Conservation (phyloP, 2,329 filamentous ascomycete genomes). For the Clonostachys chloroleuca region DNA sequence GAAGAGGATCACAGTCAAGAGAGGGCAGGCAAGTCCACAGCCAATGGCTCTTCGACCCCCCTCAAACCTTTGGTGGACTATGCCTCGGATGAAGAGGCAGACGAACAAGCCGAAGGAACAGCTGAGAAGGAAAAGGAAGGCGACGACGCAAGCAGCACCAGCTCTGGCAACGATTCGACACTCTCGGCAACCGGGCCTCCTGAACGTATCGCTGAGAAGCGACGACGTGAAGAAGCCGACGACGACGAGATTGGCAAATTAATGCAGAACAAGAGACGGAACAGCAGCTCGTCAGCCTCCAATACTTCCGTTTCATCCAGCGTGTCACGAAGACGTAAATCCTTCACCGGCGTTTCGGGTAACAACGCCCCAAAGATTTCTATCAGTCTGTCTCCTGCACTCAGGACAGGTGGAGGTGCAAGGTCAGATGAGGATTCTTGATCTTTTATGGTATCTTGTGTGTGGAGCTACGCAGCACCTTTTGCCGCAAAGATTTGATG, state of each 20-base stretch:
- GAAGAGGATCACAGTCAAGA: constrained; percentile 45
- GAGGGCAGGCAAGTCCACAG: constrained; percentile 24
- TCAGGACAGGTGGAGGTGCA: constrained; percentile 31
- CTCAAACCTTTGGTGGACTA: constrained; percentile 85
- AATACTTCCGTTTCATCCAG: constrained; percentile 18
- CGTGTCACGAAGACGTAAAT: constrained; percentile 27
- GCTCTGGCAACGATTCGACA: not conserved
- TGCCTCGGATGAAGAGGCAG: constrained; percentile 79
- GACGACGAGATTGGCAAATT: constrained; percentile 89
- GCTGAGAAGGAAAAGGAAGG: constrained; percentile 15
- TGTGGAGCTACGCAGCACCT: too few species aligned
- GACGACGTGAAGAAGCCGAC: constrained; percentile 79
- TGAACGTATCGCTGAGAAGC: constrained; percentile 82
- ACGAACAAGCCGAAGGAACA: constrained; percentile 41
- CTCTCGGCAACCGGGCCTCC: constrained; percentile 39
- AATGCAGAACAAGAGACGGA: constrained; percentile 59
- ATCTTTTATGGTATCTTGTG: constrained; percentile 3
- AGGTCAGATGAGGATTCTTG: constrained; percentile 34
- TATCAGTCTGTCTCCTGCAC: constrained; percentile 47
- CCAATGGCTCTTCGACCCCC: constrained; percentile 60
- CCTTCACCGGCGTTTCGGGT: constrained; percentile 33
- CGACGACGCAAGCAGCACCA: constrained; percentile 30
- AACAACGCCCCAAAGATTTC: constrained; percentile 46
- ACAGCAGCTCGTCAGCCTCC: constrained; percentile 46
- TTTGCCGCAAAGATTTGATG: constrained; percentile 1